Evolutionary conservation across 2,329 filamentous ascomycete species (phyloP).

Genomic region (Fusarium gaditjirri): DNA sequence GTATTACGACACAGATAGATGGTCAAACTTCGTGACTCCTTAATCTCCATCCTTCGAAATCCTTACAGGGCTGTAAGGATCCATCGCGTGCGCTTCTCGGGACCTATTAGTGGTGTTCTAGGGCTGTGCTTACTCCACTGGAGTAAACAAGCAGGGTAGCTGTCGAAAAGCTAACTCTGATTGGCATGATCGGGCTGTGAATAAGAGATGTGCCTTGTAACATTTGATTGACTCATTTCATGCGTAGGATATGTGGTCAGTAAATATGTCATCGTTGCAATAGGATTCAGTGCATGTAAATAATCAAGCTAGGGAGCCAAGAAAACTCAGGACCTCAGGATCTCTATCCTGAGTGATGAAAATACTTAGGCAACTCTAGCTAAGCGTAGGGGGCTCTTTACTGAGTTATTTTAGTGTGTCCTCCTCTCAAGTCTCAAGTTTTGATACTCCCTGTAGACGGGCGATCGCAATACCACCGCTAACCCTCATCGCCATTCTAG

Average conservation of each 20-base stretch:
- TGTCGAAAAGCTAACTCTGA: accelerated
- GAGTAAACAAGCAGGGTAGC: background rate
- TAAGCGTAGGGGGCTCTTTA: no score
- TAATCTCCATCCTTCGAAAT: conserved; percentile 9
- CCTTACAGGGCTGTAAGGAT: background rate
- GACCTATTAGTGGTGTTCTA: background rate
- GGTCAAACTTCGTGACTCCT: background rate
- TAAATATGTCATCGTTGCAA: background rate
- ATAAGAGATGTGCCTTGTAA: background rate
- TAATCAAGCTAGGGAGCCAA: background rate
- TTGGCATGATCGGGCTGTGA: background rate
- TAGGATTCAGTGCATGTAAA: background rate
- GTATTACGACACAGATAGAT: background rate
- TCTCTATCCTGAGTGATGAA: no score
- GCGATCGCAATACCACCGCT: background rate
- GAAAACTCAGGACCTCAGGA: no score
- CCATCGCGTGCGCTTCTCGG: background rate
- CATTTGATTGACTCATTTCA: background rate
- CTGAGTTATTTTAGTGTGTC: no score
- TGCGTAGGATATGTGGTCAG: background rate
- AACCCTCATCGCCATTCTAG: background rate
- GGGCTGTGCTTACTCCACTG: background rate
- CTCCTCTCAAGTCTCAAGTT: no score
- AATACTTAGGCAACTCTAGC: no score
- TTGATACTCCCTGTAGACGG: background rate